A percentile compares a stretch with the other conserved stretches of the same genome.
These are phyloP conservation scores for Coix lacrymajobi DNA, from an alignment of 176 grass and related monocot genomes.

Conservation along the genomic window DNA sequence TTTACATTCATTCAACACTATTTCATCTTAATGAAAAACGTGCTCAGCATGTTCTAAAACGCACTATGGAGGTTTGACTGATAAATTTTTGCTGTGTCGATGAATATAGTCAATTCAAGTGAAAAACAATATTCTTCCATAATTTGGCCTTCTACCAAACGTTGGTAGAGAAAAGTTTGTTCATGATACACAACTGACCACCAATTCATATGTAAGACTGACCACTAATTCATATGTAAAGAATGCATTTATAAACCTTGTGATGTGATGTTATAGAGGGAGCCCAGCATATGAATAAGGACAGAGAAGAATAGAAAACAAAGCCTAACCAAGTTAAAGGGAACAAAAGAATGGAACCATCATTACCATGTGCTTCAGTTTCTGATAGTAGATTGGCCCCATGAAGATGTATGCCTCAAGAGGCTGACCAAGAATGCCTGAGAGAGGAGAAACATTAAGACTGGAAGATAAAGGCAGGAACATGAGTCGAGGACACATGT, in stretches of 20 bases:
- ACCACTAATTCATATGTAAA: too few relatives aligned
- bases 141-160: not conserved
- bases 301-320: not conserved
- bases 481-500: too few relatives aligned
- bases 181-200: not conserved
- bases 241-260: not conserved
- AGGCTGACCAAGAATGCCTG: conserved; percentile 90
- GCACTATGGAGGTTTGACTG: not conserved
- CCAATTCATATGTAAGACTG: too few relatives aligned
- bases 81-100: not conserved
- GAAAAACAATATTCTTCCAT: not conserved
- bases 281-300: not conserved
- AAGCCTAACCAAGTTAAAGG: not conserved
- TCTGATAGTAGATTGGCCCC: conserved; percentile 97
- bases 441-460: not conserved
- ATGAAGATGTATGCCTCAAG: conserved; percentile 96
- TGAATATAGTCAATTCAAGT: not conserved
- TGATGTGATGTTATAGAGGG: not conserved
- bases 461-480: too few relatives aligned
- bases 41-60: not conserved
- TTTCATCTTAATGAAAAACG: not conserved
- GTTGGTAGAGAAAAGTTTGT: not conserved
- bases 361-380: conserved; percentile 96
- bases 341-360: not conserved
- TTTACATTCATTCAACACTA: not conserved